Conservation (phyloP, 2,329 filamentous ascomycete species). For the Claviceps spartinae region DNA sequence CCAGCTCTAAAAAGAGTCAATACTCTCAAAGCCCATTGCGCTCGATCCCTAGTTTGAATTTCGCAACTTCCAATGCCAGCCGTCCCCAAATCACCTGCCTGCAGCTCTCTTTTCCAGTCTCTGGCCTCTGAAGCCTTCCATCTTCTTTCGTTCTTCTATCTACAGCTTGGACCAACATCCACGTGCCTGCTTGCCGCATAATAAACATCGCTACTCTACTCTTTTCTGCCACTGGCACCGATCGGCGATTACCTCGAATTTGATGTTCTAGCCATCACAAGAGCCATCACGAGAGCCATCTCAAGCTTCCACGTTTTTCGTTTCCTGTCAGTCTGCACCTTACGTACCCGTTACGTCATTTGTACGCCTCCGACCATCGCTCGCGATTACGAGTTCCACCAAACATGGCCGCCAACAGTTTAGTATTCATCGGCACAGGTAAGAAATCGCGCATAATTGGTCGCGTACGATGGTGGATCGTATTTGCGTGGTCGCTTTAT, state of each 20-base stretch:
- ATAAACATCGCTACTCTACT: too few relatives aligned
- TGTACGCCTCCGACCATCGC: background rate
- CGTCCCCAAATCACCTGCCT: too few relatives aligned
- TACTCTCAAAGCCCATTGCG: too few relatives aligned
- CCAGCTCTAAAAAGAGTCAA: background rate
- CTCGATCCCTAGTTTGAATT: too few relatives aligned
- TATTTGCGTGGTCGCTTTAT: background rate
- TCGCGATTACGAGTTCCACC: conserved; percentile 6
- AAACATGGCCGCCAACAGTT: conserved; percentile 20
- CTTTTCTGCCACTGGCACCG: background rate
- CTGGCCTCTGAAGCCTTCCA: too few relatives aligned
- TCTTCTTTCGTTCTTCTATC: too few relatives aligned
- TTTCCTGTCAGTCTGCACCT: background rate
- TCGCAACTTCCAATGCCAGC: too few relatives aligned
- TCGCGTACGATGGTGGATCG: background rate
- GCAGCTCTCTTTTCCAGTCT: too few relatives aligned
- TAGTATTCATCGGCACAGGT: conserved; percentile 23
- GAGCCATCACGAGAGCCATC: background rate
- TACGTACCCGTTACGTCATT: conserved; percentile 9
- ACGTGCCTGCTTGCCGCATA: too few relatives aligned
- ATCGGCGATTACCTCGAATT: background rate
- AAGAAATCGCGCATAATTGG: conserved; percentile 7
- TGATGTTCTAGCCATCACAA: background rate
- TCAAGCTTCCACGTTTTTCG: background rate
- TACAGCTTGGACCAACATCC: too few relatives aligned